Base-by-base conservation (phyloP, 2,329 filamentous ascomycete species). In the Alternaria panax region DNA sequence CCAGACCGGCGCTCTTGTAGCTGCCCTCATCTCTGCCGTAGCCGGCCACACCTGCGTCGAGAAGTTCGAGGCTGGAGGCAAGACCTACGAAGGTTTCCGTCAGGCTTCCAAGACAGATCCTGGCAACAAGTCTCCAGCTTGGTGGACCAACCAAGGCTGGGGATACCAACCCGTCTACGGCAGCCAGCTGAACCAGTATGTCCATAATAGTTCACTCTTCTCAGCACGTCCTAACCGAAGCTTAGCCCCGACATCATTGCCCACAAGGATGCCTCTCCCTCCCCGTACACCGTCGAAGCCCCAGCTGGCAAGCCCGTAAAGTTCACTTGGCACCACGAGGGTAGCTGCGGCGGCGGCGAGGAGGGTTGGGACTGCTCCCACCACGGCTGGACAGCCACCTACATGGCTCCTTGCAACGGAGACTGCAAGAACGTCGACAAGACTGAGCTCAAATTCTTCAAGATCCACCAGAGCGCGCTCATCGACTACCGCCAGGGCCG, bases 61-160 rank as follows among this genome's bases (percentile, higher is more conserved):
- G 54, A 63, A 69, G 53, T 66, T 68, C 24, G 61, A 70, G 50
- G 65, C 67, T 46, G 68, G 68, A 42, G 72, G 72, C 34, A 62
- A 70, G 47, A 73, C 71, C 41, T 75, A 74, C 60, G 40, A 62
- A 8, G 73, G 73, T 25, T 75, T 68, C 63, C 64, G 65, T n/a
- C 64, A 65, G 43, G 68, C 51, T 11, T 64, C 62, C 48, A 75
- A 73, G 64, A 36, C 59, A 11, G 71, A 71, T 38, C 67, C 69
- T 2, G 64, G 61, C 20, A 68, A 69, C 55, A 50, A 70, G 47
- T 75, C 72, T 3, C 73, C 73, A 27, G 73, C 73, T 5, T 75
- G 73, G 73, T 71, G 69, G 66, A 75, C 73, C 45, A 65, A 66
- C 57, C 73, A 75, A 48, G 72, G 72, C 14, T 75, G 72, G 73